A percentile compares a stretch with the other conserved stretches of the same genome.
These are phyloP conservation scores for Mimosa pudica DNA, from an alignment of 306 rosid genomes.

Conservation along the genomic window DNA sequence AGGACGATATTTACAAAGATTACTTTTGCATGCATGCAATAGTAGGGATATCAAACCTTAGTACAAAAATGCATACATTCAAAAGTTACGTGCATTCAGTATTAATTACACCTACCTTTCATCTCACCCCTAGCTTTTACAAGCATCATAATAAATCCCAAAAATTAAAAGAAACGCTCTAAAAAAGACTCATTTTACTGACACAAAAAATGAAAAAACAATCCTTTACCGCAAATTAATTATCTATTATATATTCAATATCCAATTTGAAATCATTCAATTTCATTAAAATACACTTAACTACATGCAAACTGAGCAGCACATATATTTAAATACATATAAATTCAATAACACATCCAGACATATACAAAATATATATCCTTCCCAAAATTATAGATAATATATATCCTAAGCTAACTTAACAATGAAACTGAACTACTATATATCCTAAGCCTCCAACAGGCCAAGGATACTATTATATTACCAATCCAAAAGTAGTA, in stretches of 20 bases:
- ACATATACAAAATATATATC: slow-evolving; percentile 24
- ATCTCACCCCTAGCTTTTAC: neutral
- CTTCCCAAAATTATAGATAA: slow-evolving; percentile 26
- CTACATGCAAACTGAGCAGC: neutral
- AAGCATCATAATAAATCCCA: no score
- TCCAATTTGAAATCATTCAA: slow-evolving; percentile 33
- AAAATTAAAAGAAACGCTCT: neutral
- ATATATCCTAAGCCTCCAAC: slow-evolving; percentile 2
- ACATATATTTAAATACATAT: neutral
- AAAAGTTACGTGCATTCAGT: neutral
- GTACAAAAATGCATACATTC: neutral
- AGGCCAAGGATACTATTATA: neutral
- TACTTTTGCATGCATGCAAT: slow-evolving; percentile 24
- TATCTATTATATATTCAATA: neutral
- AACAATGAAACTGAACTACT: slow-evolving; percentile 21
- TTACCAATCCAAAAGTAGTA: neutral
- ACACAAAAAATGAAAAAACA: neutral
- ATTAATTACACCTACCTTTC: neutral
- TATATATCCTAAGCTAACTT: slow-evolving; percentile 11
- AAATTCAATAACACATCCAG: neutral
- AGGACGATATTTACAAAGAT: neutral
- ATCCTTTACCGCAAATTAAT: neutral
- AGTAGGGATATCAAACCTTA: neutral
- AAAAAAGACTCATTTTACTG: neutral
- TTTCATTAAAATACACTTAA: neutral